A percentile compares a stretch with the other conserved stretches of the same genome.
These are phyloP conservation scores for Micromonas pusilla DNA, from an alignment of 139 green algal genomes.

Conservation along the genomic window DNA sequence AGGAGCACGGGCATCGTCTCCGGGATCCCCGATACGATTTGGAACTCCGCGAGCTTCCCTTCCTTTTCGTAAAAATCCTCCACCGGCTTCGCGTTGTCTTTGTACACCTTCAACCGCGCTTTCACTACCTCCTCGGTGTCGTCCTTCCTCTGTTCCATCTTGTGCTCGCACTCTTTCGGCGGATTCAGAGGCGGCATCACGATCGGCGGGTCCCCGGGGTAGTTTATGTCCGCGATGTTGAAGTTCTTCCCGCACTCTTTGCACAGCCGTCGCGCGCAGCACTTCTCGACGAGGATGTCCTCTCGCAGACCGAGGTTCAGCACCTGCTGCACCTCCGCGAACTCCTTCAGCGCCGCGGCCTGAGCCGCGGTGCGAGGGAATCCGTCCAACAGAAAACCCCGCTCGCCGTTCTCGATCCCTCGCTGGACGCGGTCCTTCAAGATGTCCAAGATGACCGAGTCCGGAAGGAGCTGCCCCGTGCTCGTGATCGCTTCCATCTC, in stretches of 20 bases:
- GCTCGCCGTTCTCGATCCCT: constrained; percentile 42
- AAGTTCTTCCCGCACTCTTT: constrained; percentile 82
- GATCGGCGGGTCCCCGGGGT: constrained; percentile 65
- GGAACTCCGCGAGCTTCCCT: constrained; percentile 79
- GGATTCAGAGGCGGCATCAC: constrained; percentile 81
- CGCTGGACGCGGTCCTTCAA: constrained; percentile 51
- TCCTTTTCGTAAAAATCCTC: constrained; percentile 71
- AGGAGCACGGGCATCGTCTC: constrained; percentile 80
- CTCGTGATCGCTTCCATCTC: constrained; percentile 65
- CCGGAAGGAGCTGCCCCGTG: constrained; percentile 73
- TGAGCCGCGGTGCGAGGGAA: constrained; percentile 74
- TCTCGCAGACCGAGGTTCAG: constrained; percentile 83
- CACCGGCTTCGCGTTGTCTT: constrained; percentile 52
- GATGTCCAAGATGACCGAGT: constrained; percentile 71
- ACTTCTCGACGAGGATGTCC: constrained; percentile 84
- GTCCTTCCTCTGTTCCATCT: constrained; percentile 71
- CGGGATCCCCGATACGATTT: constrained; percentile 87
- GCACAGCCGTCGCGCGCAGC: constrained; percentile 68
- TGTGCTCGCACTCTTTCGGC: constrained; percentile 57
- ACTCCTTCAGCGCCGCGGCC: constrained; percentile 53
- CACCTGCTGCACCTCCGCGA: constrained; percentile 63
- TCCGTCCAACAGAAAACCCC: constrained; percentile 89
- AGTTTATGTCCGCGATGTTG: constrained; percentile 89
- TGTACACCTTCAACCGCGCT: constrained; percentile 66
- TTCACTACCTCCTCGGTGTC: constrained; percentile 78